Conservation (phyloP, 257 asterid genomes). For the Nicotiana knightiana region DNA sequence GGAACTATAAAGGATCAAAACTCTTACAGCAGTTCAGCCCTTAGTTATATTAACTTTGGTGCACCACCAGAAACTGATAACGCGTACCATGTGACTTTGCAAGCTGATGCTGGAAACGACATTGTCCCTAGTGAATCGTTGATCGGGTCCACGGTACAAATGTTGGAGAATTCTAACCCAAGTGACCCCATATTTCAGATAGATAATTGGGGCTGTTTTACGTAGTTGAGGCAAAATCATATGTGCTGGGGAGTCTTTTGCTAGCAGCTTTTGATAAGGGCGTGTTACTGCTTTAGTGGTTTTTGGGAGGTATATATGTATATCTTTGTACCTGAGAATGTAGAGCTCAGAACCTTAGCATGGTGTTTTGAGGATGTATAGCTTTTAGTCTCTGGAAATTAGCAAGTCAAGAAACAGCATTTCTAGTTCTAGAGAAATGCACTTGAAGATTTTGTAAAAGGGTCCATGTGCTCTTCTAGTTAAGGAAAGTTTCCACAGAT, state of each 20-base stretch:
- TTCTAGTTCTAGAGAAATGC: background rate
- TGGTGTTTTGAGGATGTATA: background rate
- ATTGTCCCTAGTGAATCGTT: constrained; percentile 28
- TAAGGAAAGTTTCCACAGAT: background rate
- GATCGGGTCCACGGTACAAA: constrained; percentile 32
- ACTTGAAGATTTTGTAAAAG: background rate
- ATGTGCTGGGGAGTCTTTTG: background rate
- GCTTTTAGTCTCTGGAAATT: background rate
- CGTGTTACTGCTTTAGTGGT: background rate
- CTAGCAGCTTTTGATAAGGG: background rate
- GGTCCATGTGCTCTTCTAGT: background rate
- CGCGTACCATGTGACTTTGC: constrained; percentile 36
- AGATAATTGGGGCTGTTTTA: constrained; percentile 27
- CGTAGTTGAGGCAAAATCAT: background rate
- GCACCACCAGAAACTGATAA: constrained; percentile 25
- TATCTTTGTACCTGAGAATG: background rate
- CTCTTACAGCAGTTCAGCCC: constrained; percentile 5
- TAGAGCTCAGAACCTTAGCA: background rate
- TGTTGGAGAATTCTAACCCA: constrained; percentile 34
- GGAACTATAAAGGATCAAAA: constrained; percentile 8
- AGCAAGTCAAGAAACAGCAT: background rate
- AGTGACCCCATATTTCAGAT: constrained; percentile 39
- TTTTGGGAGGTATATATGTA: background rate
- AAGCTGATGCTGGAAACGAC: constrained; percentile 15
- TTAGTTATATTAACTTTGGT: constrained; percentile 29